Evolutionary conservation across 177 flowering plant species (phyloP), one percentile per base, ranked within the genome.

Genomic region (Telopea speciosissima): DNA sequence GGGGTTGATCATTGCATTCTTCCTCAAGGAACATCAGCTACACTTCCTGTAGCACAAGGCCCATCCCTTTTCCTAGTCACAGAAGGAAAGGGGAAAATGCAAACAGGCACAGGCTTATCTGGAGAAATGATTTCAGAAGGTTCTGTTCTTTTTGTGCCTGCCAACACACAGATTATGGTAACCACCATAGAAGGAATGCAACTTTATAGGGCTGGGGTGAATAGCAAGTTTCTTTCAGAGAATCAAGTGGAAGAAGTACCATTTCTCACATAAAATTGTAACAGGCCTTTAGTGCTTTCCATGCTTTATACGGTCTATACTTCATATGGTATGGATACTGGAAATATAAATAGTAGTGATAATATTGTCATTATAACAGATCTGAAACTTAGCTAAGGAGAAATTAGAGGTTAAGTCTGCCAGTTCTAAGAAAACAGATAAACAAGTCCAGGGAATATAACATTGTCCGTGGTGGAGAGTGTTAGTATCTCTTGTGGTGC

Each of bases 131-230:
- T 91, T 21, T 56, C 42, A 0, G 84, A 84, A 74, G 99, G 99
- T 44, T 85, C 83, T 67, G 95, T 87, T 19, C 63, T 90, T 23
- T 93, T 93, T 74, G 85, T 83, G 42, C 89, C 97, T 59, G 92
- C 98, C n/a, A 64, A 83, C 23, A 66, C 77, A 0, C 81, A 84
- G 76, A 77, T 88, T 45, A 74, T 17, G 3, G 25, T 91, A 17
- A 68, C 80, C 26, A 73, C 85, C 58, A 40, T 68, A 8, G 63
- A 81, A 1, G 80, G 80, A 63, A 66, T 93, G 80, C 76, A 79
- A 54, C 70, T 95, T 21, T 91, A 83, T 61, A 86, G 98, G 71
- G 96, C 99, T 8, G 97, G 97, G 61, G 89, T 92, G 42, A 90
- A 78, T 67, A 83, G 82, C 73, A 80, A 64, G 76, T 72, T 79